Evolutionary conservation across 352 stramenopile genomes (phyloP), one percentile per base, ranked within the genome.

Genomic region (Blastocystis sp.): DNA sequence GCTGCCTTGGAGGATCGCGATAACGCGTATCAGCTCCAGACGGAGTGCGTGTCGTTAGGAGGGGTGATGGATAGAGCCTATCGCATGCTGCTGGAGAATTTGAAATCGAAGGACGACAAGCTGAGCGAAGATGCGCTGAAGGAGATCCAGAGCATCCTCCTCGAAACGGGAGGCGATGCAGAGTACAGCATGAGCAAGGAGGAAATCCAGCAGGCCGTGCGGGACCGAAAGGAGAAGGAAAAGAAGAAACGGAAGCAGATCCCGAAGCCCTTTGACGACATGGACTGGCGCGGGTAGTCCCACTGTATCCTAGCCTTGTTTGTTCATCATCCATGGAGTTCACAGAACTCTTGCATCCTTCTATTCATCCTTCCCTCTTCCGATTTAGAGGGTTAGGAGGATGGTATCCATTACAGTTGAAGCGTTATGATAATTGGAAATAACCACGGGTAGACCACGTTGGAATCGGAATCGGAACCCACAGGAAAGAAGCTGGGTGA

Each of bases 141-240:
- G 61, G 52, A 84, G 54, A 84, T 84, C 57, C 54, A 84, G 4
- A 45, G 57, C 52, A 84, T 84, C 34, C 68, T 84, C 24, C 52
- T 69, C 21, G 74, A 84, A 34, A 52, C 52, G 38, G 74, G 74
- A 2, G 74, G 74, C 1, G 52, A 64, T 10, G 40, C 54, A 2
- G 28, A 52, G 10, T 84, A 68, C n/a, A 52, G n/a, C 34, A 21
- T 84, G 21, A 84, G 74, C 42, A 84, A 84, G 42, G 74, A 84
- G n/a, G 74, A 84, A 48, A 84, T 84, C 54, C 14, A 38, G 24
- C 43, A 70, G 57, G 69, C 69, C 24, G 14, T 69, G 52, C 68
- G n/a, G 42, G 52, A 84, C 6, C 68, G 66, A 40, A 68, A 69
- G 42, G 74, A 84, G 21, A 38, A 52, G 34, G 40, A 66, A 24